Evolutionary conservation across 495 filamentous ascomycete genomes (phyloP), one percentile per base, ranked within the genome.

Genomic region (Xanthoparmelia taractica): DNA sequence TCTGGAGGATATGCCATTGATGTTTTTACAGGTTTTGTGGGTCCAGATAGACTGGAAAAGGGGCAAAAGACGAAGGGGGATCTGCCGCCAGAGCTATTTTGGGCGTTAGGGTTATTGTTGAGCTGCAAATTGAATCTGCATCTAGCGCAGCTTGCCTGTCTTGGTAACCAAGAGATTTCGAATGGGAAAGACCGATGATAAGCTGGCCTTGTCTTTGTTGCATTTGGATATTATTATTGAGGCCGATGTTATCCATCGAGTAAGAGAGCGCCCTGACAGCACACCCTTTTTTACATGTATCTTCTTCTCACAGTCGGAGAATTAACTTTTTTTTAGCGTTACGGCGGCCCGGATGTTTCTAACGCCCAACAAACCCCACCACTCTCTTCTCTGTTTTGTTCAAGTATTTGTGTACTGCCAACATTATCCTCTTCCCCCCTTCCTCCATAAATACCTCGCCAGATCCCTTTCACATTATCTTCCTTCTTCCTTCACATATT

Each of bases 121-220:
- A 52, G 48, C 6, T 29, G 48, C 11, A 52, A 29, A 52, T 52
- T 52, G 48, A 52, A 52, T 31, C 48, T 52, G 48, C 48, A 52
- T 52, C 48, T 52, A 52, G 48, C 48, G 25, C 12, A 5, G 25
- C 48, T 52, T 52, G 48, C 48, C 48, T 31, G 4, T 52, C 48
- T 52, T 29, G 48, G 48, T 52, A 52, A 31, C 48, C 48, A 52
- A 52, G 25, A 31, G 4, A 52, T 52, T 31, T 1, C 27, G n/a
- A 31, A 13, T 52, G 0, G 27, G 2, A 5, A 11, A 31, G 45
- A 25, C 45, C n/a, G 11, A 15, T 8, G 27, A 52, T 18, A 52
- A 17, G 12, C 31, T n/a, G 25, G 25, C 11, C 48, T 52, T 31
- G 18, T 52, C 48, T 52, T 45, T n/a, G 41, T 45, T 36, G 34